Evolutionary conservation across 2,329 filamentous ascomycete genomes (phyloP), one percentile per base, ranked within the genome.

Genomic region (Colletotrichum liaoningense): DNA sequence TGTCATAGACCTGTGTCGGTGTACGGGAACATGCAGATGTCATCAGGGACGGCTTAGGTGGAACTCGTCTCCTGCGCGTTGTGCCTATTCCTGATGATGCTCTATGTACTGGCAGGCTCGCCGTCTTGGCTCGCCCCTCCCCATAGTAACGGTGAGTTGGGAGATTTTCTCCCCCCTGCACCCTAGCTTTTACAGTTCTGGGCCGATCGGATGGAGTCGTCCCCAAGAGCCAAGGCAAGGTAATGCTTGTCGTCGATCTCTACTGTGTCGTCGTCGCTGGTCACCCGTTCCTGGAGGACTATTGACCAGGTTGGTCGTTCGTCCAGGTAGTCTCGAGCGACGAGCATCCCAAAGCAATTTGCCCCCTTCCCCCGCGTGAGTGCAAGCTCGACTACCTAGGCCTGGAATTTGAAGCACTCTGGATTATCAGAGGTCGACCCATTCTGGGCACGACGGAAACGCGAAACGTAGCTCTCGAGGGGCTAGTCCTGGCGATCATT

Each of bases 221-320:
- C 33, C 33, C 33, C 33, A 35, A 35, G 11, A 12, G 33, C 19
- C 63, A 67, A 67, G 68, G 57, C 52, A 72, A 63, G 68, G 71
- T 42, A 35, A 74, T 74, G 63, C 72, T 74, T 72, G 72, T 57
- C n/a, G 72, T 63, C 68, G 72, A 67, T 74, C 72, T 67, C 57
- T 73, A 60, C 38, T 42, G 38, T 42, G 38, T 42, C 14, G 38
- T 42, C 14, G 49, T 59, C 67, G 67, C 67, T 72, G 67, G 22
- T 35, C 56, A 55, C 28, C 6, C 64, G 28, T 6, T 16, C 62
- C 33, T 30, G 22, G 19, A 9, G 57, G 58, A 57, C 42, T 9
- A 49, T 54, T 16, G 65, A 68, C 35, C 26, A 46, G 54, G 63
- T 49, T 11, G 26, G 35, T 63, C 54, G 42, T 59, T 59, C 58